Percentiles rank a stretch among this genome's conserved stretches.
Conservation (phyloP, 495 filamentous ascomycete species). For the Tuber calosporum region DNA sequence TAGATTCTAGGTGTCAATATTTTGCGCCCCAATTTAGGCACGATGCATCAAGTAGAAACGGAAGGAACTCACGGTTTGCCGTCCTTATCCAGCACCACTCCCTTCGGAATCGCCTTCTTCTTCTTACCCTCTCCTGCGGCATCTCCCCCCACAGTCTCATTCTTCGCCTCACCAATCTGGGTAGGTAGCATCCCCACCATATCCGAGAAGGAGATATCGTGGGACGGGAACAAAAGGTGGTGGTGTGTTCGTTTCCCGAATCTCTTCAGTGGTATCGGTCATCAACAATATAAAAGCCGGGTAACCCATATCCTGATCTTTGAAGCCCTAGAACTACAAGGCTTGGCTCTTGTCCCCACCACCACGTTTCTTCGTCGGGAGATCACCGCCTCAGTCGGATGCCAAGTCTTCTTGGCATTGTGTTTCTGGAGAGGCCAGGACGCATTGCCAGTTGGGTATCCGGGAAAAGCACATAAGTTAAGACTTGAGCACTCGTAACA, state of each 20-base stretch:
- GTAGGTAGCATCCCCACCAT: conserved; percentile 21
- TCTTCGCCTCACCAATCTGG: conserved; percentile 7
- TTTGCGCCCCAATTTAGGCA: background rate
- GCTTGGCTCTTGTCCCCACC: too few relatives aligned
- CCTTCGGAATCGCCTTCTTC: conserved; percentile 50
- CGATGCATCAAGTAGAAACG: background rate
- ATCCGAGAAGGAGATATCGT: background rate
- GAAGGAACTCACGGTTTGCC: conserved; percentile 75
- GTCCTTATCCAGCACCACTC: conserved; percentile 80
- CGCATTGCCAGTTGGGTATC: too few relatives aligned
- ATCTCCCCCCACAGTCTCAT: conserved; percentile 12
- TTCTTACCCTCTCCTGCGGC: conserved; percentile 9
- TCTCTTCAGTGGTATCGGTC: too few relatives aligned
- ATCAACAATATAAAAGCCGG: background rate
- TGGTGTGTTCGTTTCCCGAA: background rate
- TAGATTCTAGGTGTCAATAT: conserved; percentile 41
- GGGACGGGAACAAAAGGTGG: background rate
- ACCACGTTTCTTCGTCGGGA: too few relatives aligned
- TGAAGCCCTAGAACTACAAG: too few relatives aligned
- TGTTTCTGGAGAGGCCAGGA: too few relatives aligned
- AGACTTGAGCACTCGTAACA: too few relatives aligned
- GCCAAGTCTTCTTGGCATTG: too few relatives aligned
- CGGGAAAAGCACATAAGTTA: too few relatives aligned
- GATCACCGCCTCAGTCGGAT: too few relatives aligned
- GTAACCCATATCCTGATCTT: background rate